These are phyloP conservation scores for Podospora bellae-mahoneyi DNA, from an alignment of 495 filamentous ascomycete species.

Conservation along the genomic window DNA sequence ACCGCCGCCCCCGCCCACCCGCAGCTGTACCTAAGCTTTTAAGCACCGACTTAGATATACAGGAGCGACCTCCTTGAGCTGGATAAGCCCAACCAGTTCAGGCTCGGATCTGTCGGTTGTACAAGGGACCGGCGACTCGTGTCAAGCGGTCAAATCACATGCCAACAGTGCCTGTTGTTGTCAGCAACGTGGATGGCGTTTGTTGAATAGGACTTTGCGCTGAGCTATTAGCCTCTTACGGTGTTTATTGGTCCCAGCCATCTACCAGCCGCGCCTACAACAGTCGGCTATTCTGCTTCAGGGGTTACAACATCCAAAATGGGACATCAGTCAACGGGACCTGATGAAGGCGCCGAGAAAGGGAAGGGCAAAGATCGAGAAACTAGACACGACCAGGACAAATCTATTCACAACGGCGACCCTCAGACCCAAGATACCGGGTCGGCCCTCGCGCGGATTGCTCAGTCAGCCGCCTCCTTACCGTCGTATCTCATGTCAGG, in stretches of 20 bases:
- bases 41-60: not conserved
- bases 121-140: not conserved
- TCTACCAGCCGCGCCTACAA: not conserved
- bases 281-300: too few species aligned
- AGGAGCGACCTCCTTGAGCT: not conserved
- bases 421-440: not conserved
- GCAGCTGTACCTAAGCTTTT: not conserved
- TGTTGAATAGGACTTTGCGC: constrained; percentile 7
- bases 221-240: not conserved
- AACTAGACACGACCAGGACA: not conserved
- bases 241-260: not conserved
- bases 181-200: constrained; percentile 18
- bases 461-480: constrained; percentile 27
- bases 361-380: constrained; percentile 26
- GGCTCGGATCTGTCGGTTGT: not conserved
- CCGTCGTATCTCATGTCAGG: constrained; percentile 26
- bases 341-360: constrained; percentile 7
- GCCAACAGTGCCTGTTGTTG: constrained; percentile 10
- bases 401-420: not conserved
- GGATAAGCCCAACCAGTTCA: not conserved
- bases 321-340: not conserved
- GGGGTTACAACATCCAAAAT: not conserved
- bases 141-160: constrained; percentile 13
- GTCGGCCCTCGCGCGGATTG: constrained; percentile 23
- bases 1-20: too few species aligned